A percentile compares a stretch with the other conserved stretches of the same genome.
Conservation (phyloP, 2,329 filamentous ascomycete species). For the Fusarium odoratissimum region DNA sequence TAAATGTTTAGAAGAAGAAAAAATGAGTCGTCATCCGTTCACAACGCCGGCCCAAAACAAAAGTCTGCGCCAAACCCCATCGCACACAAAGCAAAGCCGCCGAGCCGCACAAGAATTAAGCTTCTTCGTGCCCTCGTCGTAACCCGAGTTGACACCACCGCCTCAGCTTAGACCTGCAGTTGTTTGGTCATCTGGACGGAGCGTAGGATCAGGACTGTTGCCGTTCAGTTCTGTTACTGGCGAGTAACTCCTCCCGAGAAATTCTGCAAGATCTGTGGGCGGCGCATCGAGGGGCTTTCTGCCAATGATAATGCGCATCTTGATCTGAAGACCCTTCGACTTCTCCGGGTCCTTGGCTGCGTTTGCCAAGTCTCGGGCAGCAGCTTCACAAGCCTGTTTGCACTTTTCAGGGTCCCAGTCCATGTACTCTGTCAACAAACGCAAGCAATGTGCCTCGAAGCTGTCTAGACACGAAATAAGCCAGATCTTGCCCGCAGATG, state of each 20-base stretch:
- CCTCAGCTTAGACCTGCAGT: constrained; percentile 5
- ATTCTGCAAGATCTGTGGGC: constrained; percentile 32
- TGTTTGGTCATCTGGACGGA: constrained; percentile 35
- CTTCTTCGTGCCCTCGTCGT: constrained; percentile 14
- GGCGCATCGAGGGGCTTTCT: constrained; percentile 59
- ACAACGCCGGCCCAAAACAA: constrained; percentile 37
- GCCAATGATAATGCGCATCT: constrained; percentile 61
- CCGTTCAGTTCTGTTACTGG: constrained; percentile 33
- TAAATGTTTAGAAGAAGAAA: constrained; percentile 2
- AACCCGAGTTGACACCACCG: neutral
- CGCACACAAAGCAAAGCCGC: constrained; percentile 17
- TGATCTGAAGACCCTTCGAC: constrained; percentile 58
- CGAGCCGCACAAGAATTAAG: neutral
- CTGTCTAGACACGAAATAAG: constrained; percentile 63
- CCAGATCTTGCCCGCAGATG: constrained; percentile 64
- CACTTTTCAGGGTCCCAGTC: constrained; percentile 64
- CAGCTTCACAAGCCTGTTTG: constrained; percentile 58
- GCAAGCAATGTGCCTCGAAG: constrained; percentile 61
- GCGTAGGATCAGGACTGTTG: constrained; percentile 41
- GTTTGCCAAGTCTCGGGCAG: constrained; percentile 60
- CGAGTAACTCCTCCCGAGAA: constrained; percentile 31
- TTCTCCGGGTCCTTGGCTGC: constrained; percentile 60
- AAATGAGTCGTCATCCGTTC: constrained; percentile 32
- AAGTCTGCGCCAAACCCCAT: constrained; percentile 37
- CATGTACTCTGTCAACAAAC: constrained; percentile 64